Percentiles rank a stretch among this genome's conserved stretches.
Evolutionary conservation across 805 yeast genomes (phyloP).

Genomic region (Sugiyamaella smithiae): DNA sequence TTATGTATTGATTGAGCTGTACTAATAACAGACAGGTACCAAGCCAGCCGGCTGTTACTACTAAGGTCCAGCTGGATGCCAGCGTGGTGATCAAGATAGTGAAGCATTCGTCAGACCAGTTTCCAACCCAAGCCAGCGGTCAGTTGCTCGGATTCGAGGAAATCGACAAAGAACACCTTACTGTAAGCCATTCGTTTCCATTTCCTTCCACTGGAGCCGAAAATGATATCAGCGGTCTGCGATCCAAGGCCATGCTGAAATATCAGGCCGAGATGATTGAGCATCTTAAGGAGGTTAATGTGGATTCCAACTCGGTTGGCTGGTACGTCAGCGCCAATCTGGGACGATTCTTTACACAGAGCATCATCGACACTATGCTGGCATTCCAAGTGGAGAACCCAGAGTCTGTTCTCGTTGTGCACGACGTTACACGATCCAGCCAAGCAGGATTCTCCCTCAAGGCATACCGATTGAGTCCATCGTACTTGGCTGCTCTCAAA

Average conservation of each 20-base stretch:
- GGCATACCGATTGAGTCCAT: slow-evolving; percentile 64
- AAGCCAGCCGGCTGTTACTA: slow-evolving; percentile 14
- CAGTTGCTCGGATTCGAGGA: slow-evolving; percentile 73
- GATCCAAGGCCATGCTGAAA: slow-evolving; percentile 57
- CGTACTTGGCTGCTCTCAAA: slow-evolving; percentile 52
- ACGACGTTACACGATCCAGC: slow-evolving; percentile 65
- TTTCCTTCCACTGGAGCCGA: slow-evolving; percentile 55
- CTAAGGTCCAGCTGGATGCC: slow-evolving; percentile 26
- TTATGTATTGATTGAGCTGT: no score
- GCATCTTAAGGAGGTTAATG: slow-evolving; percentile 57
- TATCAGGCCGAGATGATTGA: slow-evolving; percentile 68
- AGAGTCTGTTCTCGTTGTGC: slow-evolving; percentile 51
- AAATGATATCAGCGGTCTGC: slow-evolving; percentile 60
- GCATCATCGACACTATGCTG: slow-evolving; percentile 64
- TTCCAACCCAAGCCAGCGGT: slow-evolving; percentile 64
- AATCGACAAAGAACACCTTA: slow-evolving; percentile 45
- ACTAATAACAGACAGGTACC: slow-evolving; percentile 1
- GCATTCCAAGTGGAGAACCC: slow-evolving; percentile 58
- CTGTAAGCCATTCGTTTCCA: slow-evolving; percentile 60
- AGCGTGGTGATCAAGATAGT: slow-evolving; percentile 51
- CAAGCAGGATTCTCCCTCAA: slow-evolving; percentile 61
- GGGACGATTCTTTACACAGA: slow-evolving; percentile 64
- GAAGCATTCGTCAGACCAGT: slow-evolving; percentile 63
- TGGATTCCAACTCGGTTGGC: slow-evolving; percentile 71
- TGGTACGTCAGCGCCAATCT: slow-evolving; percentile 73